phyloP scores from a whole-genome alignment of 306 rosid genomes.

The Cucumis hystrix region DNA sequence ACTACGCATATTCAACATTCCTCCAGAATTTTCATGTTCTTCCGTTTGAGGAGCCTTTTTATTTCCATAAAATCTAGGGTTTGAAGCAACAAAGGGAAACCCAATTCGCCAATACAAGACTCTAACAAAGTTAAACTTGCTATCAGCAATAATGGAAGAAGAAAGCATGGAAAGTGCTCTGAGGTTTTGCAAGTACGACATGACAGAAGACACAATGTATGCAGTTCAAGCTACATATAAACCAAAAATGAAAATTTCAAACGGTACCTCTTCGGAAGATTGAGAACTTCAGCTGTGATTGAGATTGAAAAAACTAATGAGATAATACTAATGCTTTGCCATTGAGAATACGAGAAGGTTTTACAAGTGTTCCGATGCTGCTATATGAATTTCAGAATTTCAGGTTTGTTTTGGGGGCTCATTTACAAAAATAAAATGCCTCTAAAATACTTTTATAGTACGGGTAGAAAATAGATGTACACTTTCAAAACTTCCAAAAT shows the following conservation, averaged over 20 bases:
- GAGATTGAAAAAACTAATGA: background rate
- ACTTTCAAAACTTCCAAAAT: too few species aligned
- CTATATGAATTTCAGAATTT: too few species aligned
- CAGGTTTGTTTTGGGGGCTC: too few species aligned
- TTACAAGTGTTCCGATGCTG: too few species aligned
- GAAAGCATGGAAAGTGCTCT: slow-evolving; percentile 11
- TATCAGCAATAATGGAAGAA: slow-evolving; percentile 14
- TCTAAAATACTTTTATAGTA: too few species aligned
- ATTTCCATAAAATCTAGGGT: slow-evolving; percentile 30
- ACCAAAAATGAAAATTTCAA: background rate
- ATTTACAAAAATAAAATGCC: too few species aligned
- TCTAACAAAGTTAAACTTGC: slow-evolving; percentile 1
- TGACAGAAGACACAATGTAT: slow-evolving; percentile 8
- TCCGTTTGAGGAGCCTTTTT: slow-evolving; percentile 5
- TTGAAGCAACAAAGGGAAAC: slow-evolving; percentile 11
- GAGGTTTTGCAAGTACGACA: slow-evolving; percentile 30
- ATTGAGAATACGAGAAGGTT: background rate
- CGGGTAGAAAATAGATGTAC: too few species aligned
- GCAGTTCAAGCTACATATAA: background rate
- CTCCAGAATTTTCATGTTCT: background rate
- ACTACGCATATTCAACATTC: background rate
- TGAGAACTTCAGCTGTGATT: background rate
- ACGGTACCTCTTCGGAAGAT: background rate
- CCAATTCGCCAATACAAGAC: slow-evolving; percentile 5
- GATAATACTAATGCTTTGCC: background rate